phyloP scores from a whole-genome alignment of 257 asterid genomes.

The Buddleja alternifolia region DNA sequence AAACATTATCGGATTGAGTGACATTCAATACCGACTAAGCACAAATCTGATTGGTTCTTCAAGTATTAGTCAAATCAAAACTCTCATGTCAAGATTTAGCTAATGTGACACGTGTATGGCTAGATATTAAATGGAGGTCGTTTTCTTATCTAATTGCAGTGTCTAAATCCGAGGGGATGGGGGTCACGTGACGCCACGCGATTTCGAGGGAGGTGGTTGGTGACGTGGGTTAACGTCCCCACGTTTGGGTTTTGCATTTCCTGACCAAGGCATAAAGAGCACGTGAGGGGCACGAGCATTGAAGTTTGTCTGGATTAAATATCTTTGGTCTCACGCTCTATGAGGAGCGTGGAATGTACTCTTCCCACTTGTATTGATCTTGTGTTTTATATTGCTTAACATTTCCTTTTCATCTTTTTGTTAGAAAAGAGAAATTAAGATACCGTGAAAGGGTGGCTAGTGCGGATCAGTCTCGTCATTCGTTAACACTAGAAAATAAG shows the following conservation, averaged over 20 bases:
- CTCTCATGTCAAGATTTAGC: background rate
- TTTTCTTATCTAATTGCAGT: constrained; percentile 27
- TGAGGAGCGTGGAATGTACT: constrained; percentile 6
- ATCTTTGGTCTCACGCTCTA: constrained; percentile 14
- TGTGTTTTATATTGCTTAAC: background rate
- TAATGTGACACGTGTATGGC: constrained; percentile 37
- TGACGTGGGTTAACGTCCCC: constrained; percentile 13
- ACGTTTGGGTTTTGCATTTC: background rate
- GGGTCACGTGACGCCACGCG: constrained; percentile 22
- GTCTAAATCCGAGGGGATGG: constrained; percentile 1
- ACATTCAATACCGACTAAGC: constrained; percentile 31
- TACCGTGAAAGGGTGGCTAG: too few species aligned
- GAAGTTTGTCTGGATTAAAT: background rate
- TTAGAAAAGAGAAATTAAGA: too few species aligned
- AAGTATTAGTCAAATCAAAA: constrained; percentile 10
- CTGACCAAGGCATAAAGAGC: background rate
- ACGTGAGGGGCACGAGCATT: background rate
- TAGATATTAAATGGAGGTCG: constrained; percentile 19
- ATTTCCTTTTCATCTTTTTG: background rate
- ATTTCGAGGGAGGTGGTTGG: constrained; percentile 22
- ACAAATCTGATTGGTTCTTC: constrained; percentile 24
- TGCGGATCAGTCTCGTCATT: too few species aligned
- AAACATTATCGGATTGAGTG: constrained; percentile 35
- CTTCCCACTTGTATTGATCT: background rate
- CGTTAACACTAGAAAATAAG: too few species aligned